phyloP scores from a whole-genome alignment of 352 stramenopile genomes.

The Globisporangium sylvaticum region DNA sequence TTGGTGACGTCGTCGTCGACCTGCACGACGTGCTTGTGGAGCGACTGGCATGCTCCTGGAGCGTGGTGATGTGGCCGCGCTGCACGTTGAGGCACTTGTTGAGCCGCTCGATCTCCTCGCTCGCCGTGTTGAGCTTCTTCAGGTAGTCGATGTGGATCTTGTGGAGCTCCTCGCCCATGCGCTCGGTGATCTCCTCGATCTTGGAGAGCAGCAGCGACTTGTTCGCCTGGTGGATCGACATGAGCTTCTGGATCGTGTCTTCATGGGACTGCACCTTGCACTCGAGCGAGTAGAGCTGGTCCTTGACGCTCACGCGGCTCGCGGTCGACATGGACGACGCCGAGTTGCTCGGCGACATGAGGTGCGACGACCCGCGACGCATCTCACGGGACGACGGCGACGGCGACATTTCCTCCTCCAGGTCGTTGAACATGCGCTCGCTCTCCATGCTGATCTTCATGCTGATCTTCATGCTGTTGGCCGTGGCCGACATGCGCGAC shows the following conservation, averaged over 20 bases:
- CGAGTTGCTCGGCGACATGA: conserved; percentile 57
- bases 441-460: conserved; percentile 84
- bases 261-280: conserved; percentile 79
- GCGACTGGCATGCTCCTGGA: conserved; percentile 81
- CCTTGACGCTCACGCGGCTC: conserved; percentile 66
- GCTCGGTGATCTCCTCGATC: conserved; percentile 80
- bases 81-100: conserved; percentile 85
- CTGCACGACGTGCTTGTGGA: conserved; percentile 83
- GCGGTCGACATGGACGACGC: conserved; percentile 25
- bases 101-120: conserved; percentile 78
- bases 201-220: conserved; percentile 72
- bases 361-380: conserved; percentile 49
- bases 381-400: conserved; percentile 52
- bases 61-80: conserved; percentile 77
- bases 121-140: conserved; percentile 78
- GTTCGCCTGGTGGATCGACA: conserved; percentile 78
- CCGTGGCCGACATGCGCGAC: conserved; percentile 47
- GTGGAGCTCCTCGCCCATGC: conserved; percentile 71
- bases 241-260: conserved; percentile 82
- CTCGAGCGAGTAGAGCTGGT: conserved; percentile 74
- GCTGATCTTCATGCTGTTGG: conserved; percentile 72
- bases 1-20: conserved; percentile 85
- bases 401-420: conserved; percentile 66
- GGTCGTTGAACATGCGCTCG: conserved; percentile 75
- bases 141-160: conserved; percentile 77